phyloP scores from a whole-genome alignment of 345 rosid species.

The Syzygium aqueum region DNA sequence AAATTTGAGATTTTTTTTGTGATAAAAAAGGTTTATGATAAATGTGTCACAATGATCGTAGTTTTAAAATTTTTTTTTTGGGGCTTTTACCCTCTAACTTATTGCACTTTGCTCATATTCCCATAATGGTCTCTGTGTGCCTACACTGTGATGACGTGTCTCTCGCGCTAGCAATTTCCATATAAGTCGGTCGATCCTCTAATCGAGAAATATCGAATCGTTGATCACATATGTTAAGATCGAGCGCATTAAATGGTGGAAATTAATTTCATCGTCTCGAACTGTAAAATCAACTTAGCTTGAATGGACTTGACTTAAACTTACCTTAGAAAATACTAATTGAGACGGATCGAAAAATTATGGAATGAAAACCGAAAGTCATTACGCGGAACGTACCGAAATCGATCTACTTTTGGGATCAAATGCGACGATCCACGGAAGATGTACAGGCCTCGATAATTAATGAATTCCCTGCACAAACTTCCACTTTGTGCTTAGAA shows the following conservation, averaged over 20 bases:
- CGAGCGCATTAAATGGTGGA: neutral
- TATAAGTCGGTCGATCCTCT: too few relatives aligned
- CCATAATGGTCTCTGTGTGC: neutral
- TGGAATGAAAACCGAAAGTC: neutral
- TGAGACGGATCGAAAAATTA: fast-evolving
- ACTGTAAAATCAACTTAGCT: neutral
- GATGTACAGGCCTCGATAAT: neutral
- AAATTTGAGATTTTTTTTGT: too few relatives aligned
- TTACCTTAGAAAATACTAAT: neutral
- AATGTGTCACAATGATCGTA: too few relatives aligned
- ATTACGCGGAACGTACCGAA: neutral
- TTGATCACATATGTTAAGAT: neutral
- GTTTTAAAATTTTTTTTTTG: too few relatives aligned
- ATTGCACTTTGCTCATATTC: neutral
- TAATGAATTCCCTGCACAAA: neutral
- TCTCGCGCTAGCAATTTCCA: neutral
- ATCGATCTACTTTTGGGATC: neutral
- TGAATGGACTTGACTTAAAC: neutral
- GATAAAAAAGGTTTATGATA: too few relatives aligned
- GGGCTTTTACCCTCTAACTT: neutral
- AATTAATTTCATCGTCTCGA: neutral
- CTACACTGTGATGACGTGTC: neutral
- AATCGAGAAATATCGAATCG: too few relatives aligned
- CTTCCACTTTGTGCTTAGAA: neutral
- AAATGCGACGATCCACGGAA: neutral